Conservation (phyloP, 2,329 filamentous ascomycete genomes). For the Xylariaceae sp. region DNA sequence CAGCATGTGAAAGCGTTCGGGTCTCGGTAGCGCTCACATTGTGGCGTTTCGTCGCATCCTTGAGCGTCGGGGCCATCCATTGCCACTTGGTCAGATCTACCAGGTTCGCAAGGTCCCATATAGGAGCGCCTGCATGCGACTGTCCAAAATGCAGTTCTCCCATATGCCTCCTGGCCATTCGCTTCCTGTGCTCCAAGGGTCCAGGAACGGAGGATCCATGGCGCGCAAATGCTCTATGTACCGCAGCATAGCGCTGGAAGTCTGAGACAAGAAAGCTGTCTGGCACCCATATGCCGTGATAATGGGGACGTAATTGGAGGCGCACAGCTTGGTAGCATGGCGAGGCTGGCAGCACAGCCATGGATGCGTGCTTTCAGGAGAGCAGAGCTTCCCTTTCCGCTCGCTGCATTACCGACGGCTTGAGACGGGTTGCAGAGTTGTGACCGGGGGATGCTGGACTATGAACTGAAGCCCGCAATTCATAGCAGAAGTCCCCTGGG, state of each 20-base stretch:
- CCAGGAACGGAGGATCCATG: slow-evolving; percentile 42
- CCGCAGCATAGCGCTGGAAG: slow-evolving; percentile 42
- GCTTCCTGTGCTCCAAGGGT: slow-evolving; percentile 50
- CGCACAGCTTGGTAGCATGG: slow-evolving; percentile 46
- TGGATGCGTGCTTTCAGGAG: slow-evolving; percentile 27
- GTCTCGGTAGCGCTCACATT: neutral
- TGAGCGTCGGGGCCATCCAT: slow-evolving; percentile 46
- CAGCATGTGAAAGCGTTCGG: neutral
- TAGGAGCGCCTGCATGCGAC: slow-evolving; percentile 28
- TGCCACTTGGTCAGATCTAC: slow-evolving; percentile 44
- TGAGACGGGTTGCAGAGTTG: slow-evolving; percentile 1
- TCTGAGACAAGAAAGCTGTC: slow-evolving; percentile 50
- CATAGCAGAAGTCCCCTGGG: neutral
- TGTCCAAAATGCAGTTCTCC: slow-evolving; percentile 44
- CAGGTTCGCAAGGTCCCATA: slow-evolving; percentile 45
- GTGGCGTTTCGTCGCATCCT: slow-evolving; percentile 23
- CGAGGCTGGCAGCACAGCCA: slow-evolving; percentile 43
- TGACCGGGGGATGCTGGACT: neutral
- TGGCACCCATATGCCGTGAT: slow-evolving; percentile 52
- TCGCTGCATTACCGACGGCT: slow-evolving; percentile 12
- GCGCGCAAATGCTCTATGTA: slow-evolving; percentile 25
- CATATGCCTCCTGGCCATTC: slow-evolving; percentile 50
- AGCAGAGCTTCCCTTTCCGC: slow-evolving; percentile 3
- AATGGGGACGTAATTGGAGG: slow-evolving; percentile 35
- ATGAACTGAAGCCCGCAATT: neutral